Evolutionary conservation across 306 rosid species (phyloP), one percentile per base, ranked within the genome.

Genomic region (Oxytropis ochrocephala): DNA sequence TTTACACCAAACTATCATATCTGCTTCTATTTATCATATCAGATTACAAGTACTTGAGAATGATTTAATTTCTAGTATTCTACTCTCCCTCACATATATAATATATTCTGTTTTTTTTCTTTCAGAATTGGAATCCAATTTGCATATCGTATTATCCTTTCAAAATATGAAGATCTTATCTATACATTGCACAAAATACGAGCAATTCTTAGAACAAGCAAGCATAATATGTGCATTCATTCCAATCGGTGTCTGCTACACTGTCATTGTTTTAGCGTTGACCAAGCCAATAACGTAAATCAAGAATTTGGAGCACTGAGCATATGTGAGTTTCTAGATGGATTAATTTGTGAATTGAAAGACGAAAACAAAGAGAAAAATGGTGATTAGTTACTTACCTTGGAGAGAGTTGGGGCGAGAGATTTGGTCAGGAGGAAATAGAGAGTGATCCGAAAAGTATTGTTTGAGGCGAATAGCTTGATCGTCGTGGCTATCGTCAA

Each of bases 381-480:
- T 19, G 53, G 8, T 7, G 41, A 64, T 8, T 6, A 9, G 10
- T 3, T 2, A 5, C 5, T 8, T 27, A 76, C 98, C 98, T 82
- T 86, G 87, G 49, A 91, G 88, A 80, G 95, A 66, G 78, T 83
- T 88, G 84, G 88, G 81, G 77, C 96, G 96, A 19, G 92, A 76
- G 94, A 94, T 94, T 70, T 85, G 92, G 81, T 88, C 89, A 44
- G 95, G 86, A 17, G 97, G 96, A 72, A 94, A 94, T 33, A 83
- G 91, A 11, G 91, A 77, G 50, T 87, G 75, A 79, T 91, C 88
- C 38, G 99, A 81, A 82, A 94, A 91, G 85, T 78, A 87, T 3
- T 84, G 74, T 61, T 85, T 88, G 83, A 94, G 97, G 18, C 99
- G 99, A 78, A 94, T 94, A 29, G 99, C 97, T 43, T 94, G 97